Evolutionary conservation across 371 early-diverging fungal species (phyloP).

Genomic region (Catenaria anguillulae): DNA sequence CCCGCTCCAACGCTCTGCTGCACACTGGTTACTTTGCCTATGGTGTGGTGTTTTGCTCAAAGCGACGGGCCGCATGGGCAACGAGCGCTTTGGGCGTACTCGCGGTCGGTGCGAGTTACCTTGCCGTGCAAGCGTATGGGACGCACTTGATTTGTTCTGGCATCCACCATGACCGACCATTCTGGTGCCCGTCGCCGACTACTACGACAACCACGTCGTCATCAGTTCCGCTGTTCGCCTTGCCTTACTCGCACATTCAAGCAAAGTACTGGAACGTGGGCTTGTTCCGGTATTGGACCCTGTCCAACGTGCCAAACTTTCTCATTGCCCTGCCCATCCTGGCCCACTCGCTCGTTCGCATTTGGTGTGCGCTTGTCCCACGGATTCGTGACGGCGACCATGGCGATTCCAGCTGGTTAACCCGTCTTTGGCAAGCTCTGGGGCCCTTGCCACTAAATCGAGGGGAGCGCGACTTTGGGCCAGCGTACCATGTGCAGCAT

Average conservation of each 20-base stretch:
- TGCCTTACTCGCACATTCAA: slow-evolving; percentile 83
- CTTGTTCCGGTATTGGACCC: slow-evolving; percentile 62
- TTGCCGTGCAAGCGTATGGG: too few relatives aligned
- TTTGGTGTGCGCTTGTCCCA: too few relatives aligned
- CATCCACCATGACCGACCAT: background rate
- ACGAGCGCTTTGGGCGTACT: background rate
- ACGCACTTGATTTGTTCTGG: background rate
- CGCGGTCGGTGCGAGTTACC: background rate
- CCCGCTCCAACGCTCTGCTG: slow-evolving; percentile 69
- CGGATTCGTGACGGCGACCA: background rate
- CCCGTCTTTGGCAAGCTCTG: background rate
- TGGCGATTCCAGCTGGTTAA: background rate
- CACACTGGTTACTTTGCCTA: slow-evolving; percentile 69
- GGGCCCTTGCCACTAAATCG: too few relatives aligned
- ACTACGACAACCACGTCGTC: too few relatives aligned
- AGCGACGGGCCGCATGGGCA: slow-evolving; percentile 1
- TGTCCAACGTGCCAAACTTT: slow-evolving; percentile 79
- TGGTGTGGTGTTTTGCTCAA: slow-evolving; percentile 30
- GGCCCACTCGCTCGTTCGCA: background rate
- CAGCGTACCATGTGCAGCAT: slow-evolving; percentile 61
- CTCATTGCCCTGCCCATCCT: slow-evolving; percentile 64
- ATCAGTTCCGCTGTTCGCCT: too few relatives aligned
- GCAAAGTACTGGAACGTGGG: slow-evolving; percentile 57
- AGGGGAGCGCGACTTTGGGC: slow-evolving; percentile 8
- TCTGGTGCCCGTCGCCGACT: background rate